Base-by-base conservation (phyloP, 2,329 filamentous ascomycete genomes). In the Aspergillus unguis region DNA sequence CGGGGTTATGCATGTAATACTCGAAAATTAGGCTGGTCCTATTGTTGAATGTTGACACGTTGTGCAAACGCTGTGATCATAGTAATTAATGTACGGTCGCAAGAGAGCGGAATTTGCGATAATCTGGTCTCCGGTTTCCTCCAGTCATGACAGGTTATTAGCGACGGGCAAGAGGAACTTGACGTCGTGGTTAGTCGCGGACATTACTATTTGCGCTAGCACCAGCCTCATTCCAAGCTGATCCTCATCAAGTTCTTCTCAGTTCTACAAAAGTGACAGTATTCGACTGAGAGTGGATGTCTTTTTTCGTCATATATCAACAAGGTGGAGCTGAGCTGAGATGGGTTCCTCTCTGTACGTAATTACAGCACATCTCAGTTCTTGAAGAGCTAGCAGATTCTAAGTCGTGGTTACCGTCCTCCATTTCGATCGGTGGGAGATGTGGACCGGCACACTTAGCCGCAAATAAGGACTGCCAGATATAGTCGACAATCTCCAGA, bases 281-380 rank as follows among this genome's bases (percentile, higher is more conserved):
- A 17, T 17, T 43, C 9, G 31, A 17, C 17, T 6, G 5, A 41
- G 35, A 23, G 48, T 53, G 53, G 49, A 53, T 55, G 57, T 59
- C 49, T 49, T 43, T 66, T 55, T 57, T 60, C 57, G 56, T 47
- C 37, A 45, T 31, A 36, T 58, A 37, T 43, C 35, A 48, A 38
- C 36, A 56, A 11, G 61, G 65, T 69, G 66, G 65, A 66, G 64
- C 66, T 62, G 58, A 51, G 47, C 33, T 45, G 54, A 40, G 52
- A 43, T 38, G 49, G 38, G 35, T 35, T 35, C 46, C 31, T 31
- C 25, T 25, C 36, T 23, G 7, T 38, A 38, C 36, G 36, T 38
- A 38, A 38, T 38, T 38, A 17, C 17, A 17, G 17, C 17, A 17
- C 17, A 17, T 17, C 17, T 17, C 17, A 17, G 17, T 17, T 17